Base-by-base conservation (phyloP, 805 yeast genomes). In the Starmerella stellata region DNA sequence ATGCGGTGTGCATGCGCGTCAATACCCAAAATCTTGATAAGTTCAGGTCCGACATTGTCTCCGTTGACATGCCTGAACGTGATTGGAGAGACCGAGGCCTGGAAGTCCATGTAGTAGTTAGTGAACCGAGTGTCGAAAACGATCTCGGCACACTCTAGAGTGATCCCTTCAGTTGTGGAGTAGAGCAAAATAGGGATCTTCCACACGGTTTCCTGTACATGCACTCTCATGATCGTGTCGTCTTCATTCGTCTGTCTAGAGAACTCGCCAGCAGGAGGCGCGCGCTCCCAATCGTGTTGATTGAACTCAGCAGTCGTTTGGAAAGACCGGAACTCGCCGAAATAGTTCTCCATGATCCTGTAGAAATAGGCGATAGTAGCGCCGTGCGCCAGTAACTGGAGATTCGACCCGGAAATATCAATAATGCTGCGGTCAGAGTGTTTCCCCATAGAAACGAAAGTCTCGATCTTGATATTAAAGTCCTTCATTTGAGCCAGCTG, bases 51-150 rank as follows among this genome's bases (percentile, higher is more conserved):
- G 41, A 35, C 16, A 30, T 19, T 2, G 47, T 48, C 14, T 45
- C 18, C 14, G 44, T 48, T 5, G 49, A 34, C 2, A 48, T 29
- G 14, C 8, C 19, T 5, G 8, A 32, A n/a, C 9, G 21, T 36
- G 3, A 37, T 34, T 1, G 85, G 81, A 11, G 78, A 65, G 30
- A 75, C 63, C 46, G 79, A 73, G 1, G 77, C 78, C 51, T 82
- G 87, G 44, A 87, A 54, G 52, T 87, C 61, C 95, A 90, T 85
- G 52, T 87, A 90, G 56, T 78, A 90, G 49, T 82, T 79, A 15
- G 87, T 77, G 57, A 82, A 78, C 39, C 96, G 63, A n/a, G 81
- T 63, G 53, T 83, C 95, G 21, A 80, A 68, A 44, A 74, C 81
- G 32, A 85, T 60, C 16, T 66, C 62, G 18, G 75, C 74, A 48